Conservation (phyloP, 2,329 filamentous ascomycete species). For the Colletotrichum karsti region DNA sequence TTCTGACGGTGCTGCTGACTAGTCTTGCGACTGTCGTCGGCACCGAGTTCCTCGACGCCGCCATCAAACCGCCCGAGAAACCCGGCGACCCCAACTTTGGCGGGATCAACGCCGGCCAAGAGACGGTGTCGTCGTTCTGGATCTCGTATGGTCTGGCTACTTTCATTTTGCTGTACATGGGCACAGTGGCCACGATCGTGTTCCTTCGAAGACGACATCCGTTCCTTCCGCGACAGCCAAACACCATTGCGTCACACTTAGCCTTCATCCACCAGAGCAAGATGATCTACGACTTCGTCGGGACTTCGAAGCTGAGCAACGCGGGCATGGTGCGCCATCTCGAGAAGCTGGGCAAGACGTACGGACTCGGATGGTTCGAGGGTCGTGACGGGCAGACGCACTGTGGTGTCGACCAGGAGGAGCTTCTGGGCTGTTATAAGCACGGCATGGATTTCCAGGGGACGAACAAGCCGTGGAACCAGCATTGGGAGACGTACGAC, state of each 20-base stretch:
- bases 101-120: constrained; percentile 60
- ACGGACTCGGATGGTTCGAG: constrained; percentile 80
- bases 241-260: constrained; percentile 79
- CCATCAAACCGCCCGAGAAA: constrained; percentile 25
- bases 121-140: constrained; percentile 72
- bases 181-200: constrained; percentile 65
- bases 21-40: constrained; percentile 73
- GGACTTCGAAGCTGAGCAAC: constrained; percentile 70
- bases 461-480: constrained; percentile 62
- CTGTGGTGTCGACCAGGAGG: constrained; percentile 82
- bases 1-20: constrained; percentile 75
- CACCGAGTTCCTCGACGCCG: constrained; percentile 60
- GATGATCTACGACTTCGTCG: constrained; percentile 81
- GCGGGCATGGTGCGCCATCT: constrained; percentile 69
- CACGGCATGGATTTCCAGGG: constrained; percentile 64
- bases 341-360: constrained; percentile 69
- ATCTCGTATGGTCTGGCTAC: constrained; percentile 69
- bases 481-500: constrained; percentile 44
- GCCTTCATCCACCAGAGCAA: constrained; percentile 83
- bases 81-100: constrained; percentile 23
- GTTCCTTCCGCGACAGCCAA: constrained; percentile 81
- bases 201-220: constrained; percentile 71
- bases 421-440: constrained; percentile 71
- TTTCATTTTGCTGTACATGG: constrained; percentile 73
- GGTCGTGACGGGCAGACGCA: constrained; percentile 78